phyloP scores from a whole-genome alignment of 257 asterid species.

The Nicotiana knightiana region DNA sequence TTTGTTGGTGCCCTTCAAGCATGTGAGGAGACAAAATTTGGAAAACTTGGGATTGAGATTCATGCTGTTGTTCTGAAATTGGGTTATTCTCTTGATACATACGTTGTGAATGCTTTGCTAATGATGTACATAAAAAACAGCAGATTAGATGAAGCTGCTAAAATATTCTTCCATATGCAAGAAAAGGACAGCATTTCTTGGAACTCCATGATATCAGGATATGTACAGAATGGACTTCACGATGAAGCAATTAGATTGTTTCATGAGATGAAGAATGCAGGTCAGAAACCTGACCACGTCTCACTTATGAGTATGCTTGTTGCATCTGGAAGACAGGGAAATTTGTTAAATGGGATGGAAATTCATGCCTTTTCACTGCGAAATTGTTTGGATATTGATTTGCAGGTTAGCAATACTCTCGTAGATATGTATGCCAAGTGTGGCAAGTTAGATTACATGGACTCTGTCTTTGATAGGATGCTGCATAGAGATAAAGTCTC shows the following conservation, averaged over 20 bases:
- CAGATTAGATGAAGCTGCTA: slow-evolving; percentile 49
- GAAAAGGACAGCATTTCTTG: slow-evolving; percentile 61
- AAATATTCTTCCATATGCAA: slow-evolving; percentile 31
- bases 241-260: slow-evolving; percentile 41
- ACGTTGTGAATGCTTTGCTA: slow-evolving; percentile 63
- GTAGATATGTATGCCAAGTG: slow-evolving; percentile 91
- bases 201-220: slow-evolving; percentile 79
- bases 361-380: slow-evolving; percentile 65
- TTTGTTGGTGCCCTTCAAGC: slow-evolving; percentile 76
- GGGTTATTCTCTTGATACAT: slow-evolving; percentile 30
- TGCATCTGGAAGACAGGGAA: slow-evolving; percentile 58
- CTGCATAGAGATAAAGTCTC: slow-evolving; percentile 48
- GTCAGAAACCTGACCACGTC: slow-evolving; percentile 47
- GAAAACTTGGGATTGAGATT: slow-evolving; percentile 42
- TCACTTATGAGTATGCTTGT: slow-evolving; percentile 55
- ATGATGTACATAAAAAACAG: slow-evolving; percentile 55
- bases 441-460: slow-evolving; percentile 51
- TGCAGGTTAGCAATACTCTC: slow-evolving; percentile 67
- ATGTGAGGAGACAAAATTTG: slow-evolving; percentile 41
- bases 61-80: slow-evolving; percentile 46
- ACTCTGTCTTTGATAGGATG: slow-evolving; percentile 43
- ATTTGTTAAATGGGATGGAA: slow-evolving; percentile 59
- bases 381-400: slow-evolving; percentile 46
- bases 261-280: slow-evolving; percentile 32
- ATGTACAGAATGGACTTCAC: slow-evolving; percentile 48